Base-by-base conservation (phyloP, 2,329 filamentous ascomycete species). In the Ilyonectria mors-panacis region DNA sequence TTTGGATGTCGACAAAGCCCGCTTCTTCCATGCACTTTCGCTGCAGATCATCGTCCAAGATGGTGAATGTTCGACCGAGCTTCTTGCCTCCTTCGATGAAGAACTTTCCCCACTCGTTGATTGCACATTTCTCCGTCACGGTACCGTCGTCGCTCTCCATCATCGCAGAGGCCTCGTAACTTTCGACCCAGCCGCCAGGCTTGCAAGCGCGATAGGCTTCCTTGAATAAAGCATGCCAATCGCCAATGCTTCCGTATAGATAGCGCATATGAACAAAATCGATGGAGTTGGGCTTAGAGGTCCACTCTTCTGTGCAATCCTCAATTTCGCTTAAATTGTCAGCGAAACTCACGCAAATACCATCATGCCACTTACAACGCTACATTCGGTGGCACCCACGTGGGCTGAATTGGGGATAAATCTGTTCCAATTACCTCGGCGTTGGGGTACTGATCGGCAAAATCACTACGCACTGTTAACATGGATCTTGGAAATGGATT, bases 231-330 rank as follows among this genome's bases (percentile, higher is more conserved):
- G 83, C 81, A 28, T 83, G 81, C 79, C 88, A 91, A 68, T 90
- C 88, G 4, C 81, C 78, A 59, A 91, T 85, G 63, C 85, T 85
- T 48, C 89, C 89, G 0, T 85, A 81, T 64, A 91, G 79, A 68
- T 87, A 82, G 35, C 87, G 85, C 10, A 87, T 86, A 73, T 91
- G 90, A 42, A 92, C 86, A 67, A 86, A 89, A 76, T 92, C 89
- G 71, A 90, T 88, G 8, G 82, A 78, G 53, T 69, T 56, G 0
- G 60, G 57, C 2, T 63, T 50, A 3, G 73, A 79, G 1, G 77
- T 79, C 78, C 78, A 80, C 19, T 74, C 42, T 66, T 77, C 60
- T 53, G 76, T 67, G 65, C 77, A 69, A 76, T 81, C 55, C 79
- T 81, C 71, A 21, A 73, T 73, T 3, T 73, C 71, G 0, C 71